Percentiles rank a stretch among this genome's conserved stretches.
phyloP scores from a whole-genome alignment of 2,329 filamentous ascomycete genomes.

The Colletotrichum echinochloae region DNA sequence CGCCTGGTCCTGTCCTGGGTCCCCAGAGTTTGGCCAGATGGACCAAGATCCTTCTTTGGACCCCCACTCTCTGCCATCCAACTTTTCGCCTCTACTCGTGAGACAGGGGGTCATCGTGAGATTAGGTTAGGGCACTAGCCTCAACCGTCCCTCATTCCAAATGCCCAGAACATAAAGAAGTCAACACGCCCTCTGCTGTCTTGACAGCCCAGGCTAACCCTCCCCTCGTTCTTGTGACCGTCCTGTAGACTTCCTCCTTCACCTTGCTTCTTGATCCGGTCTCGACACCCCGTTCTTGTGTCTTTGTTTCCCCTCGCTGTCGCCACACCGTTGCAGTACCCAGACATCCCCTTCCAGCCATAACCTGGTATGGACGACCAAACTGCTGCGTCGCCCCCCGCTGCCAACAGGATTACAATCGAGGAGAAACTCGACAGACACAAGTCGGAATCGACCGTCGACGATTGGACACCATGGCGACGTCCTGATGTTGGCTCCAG shows the following conservation, averaged over 20 bases:
- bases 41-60: conserved; percentile 16
- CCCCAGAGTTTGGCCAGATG: conserved; percentile 15
- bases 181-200: background rate
- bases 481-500: conserved; percentile 38
- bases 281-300: background rate
- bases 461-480: conserved; percentile 23
- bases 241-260: background rate
- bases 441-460: conserved; percentile 29
- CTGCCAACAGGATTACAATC: conserved; percentile 29
- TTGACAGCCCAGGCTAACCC: background rate
- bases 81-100: conserved; percentile 18
- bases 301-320: conserved; percentile 13
- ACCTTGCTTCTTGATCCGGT: background rate
- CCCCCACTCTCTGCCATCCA: conserved; percentile 24
- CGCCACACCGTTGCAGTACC: conserved; percentile 19
- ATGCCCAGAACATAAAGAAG: conserved; percentile 21
- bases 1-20: conserved; percentile 25
- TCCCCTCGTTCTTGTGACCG: background rate
- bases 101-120: conserved; percentile 31
- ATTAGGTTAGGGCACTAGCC: conserved; percentile 35
- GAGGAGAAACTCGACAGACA: conserved; percentile 32
- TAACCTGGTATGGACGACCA: conserved; percentile 16
- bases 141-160: background rate
- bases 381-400: background rate
- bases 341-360: background rate